Percentiles rank a stretch among this genome's conserved stretches.
These are phyloP conservation scores for Aspergillus pseudonomiae DNA, from an alignment of 2,329 filamentous ascomycete species.

Conservation along the genomic window DNA sequence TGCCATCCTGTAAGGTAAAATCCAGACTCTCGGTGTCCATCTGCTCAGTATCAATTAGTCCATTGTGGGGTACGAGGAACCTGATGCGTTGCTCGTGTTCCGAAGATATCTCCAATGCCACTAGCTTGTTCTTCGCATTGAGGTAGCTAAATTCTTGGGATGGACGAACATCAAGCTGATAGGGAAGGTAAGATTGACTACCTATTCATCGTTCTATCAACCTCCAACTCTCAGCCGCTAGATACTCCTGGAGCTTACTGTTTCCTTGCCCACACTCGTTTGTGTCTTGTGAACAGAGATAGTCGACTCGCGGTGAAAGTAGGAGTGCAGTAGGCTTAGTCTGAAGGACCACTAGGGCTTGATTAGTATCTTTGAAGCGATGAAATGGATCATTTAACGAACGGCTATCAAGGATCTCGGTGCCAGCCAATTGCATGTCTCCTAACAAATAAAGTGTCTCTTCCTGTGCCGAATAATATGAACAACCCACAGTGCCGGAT, in stretches of 20 bases:
- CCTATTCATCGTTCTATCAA: slow-evolving; percentile 30
- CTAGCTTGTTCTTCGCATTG: slow-evolving; percentile 66
- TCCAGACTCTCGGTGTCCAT: slow-evolving; percentile 44
- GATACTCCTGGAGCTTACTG: slow-evolving; percentile 28
- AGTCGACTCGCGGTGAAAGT: slow-evolving; percentile 59
- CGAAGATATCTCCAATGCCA: slow-evolving; percentile 58
- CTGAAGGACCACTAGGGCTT: slow-evolving; percentile 59
- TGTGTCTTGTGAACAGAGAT: slow-evolving; percentile 37
- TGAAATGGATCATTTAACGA: slow-evolving; percentile 10
- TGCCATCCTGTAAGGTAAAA: slow-evolving; percentile 62
- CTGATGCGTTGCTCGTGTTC: slow-evolving; percentile 52
- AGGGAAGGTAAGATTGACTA: slow-evolving; percentile 58
- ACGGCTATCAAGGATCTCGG: slow-evolving; percentile 68
- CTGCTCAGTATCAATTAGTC: slow-evolving; percentile 47
- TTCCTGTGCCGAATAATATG: slow-evolving; percentile 74
- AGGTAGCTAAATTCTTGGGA: slow-evolving; percentile 73
- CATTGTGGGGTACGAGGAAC: slow-evolving; percentile 65
- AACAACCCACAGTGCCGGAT: slow-evolving; percentile 75
- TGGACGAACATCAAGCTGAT: slow-evolving; percentile 68
- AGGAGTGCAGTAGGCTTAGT: slow-evolving; percentile 65
- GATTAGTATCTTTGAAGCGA: slow-evolving; percentile 22
- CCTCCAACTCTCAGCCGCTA: neutral
- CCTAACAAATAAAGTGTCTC: slow-evolving; percentile 75
- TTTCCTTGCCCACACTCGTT: slow-evolving; percentile 49
- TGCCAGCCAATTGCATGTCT: slow-evolving; percentile 70